Percentiles rank a stretch among this genome's conserved stretches.
Evolutionary conservation across 1,139 yeast genomes (phyloP).

Genomic region (Zygosaccharomyces pseudobailii): DNA sequence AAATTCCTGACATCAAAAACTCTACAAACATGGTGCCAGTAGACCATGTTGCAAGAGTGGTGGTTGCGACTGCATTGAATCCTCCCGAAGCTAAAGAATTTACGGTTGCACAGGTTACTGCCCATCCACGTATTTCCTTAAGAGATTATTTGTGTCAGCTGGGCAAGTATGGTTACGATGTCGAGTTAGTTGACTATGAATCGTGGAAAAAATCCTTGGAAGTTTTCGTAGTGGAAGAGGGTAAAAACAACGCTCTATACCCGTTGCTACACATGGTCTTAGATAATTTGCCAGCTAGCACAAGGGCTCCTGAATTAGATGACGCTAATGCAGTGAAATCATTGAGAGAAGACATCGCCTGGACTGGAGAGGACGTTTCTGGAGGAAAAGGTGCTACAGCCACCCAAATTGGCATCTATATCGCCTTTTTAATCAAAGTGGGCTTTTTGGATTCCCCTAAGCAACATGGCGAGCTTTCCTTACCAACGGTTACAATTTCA

Average conservation of each 20-base stretch:
- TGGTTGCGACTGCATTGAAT: constrained; percentile 73
- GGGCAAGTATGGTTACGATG: constrained; percentile 65
- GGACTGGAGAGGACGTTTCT: constrained; percentile 64
- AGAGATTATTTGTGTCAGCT: constrained; percentile 67
- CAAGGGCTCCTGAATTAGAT: constrained; percentile 93
- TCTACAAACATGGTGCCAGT: constrained; percentile 96
- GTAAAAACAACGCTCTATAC: constrained; percentile 79
- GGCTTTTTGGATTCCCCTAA: constrained; percentile 72
- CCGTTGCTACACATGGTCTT: constrained; percentile 92
- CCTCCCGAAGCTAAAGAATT: constrained; percentile 56
- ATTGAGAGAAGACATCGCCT: constrained; percentile 52
- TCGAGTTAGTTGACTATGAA: constrained; percentile 59
- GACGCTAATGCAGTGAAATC: constrained; percentile 71
- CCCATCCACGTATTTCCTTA: constrained; percentile 86
- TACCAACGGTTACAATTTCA: constrained; percentile 58
- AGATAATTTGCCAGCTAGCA: constrained; percentile 83
- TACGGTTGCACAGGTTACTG: constrained; percentile 91
- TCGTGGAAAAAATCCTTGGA: constrained; percentile 78
- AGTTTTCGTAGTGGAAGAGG: constrained; percentile 62
- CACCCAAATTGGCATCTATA: constrained; percentile 65
- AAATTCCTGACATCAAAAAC: constrained; percentile 79
- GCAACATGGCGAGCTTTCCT: constrained; percentile 36
- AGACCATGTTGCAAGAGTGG: constrained; percentile 93
- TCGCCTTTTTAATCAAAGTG: constrained; percentile 70
- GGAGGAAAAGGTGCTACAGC: constrained; percentile 68